Conservation (phyloP, 345 rosid species). For the Hibiscus mutabilis region DNA sequence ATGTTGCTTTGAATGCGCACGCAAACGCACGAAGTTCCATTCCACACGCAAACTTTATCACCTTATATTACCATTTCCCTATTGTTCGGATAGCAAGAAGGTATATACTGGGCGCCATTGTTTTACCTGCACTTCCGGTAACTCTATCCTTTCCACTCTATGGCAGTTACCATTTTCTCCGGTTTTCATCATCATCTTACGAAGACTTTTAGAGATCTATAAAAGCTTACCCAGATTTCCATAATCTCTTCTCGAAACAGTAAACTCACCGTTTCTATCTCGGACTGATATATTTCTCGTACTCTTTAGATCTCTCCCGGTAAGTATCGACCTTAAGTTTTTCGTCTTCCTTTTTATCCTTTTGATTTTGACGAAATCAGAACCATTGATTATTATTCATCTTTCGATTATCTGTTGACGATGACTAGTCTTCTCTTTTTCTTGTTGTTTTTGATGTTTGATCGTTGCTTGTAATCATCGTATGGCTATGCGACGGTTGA, state of each 20-base stretch:
- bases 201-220: neutral
- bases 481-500: neutral
- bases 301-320: slow-evolving; percentile 23
- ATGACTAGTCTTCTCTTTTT: neutral
- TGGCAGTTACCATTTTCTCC: slow-evolving; percentile 2
- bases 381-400: neutral
- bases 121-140: slow-evolving; percentile 43
- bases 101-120: neutral
- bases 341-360: neutral
- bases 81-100: neutral
- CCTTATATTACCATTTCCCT: neutral
- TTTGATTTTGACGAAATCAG: neutral
- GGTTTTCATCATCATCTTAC: neutral
- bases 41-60: neutral
- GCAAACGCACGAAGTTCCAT: neutral
- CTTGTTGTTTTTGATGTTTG: neutral
- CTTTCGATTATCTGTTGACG: neutral
- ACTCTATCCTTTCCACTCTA: neutral
- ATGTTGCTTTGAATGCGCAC: neutral
- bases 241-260: slow-evolving; percentile 8
- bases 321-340: slow-evolving; percentile 13
- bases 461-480: neutral
- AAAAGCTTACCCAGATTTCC: slow-evolving; percentile 1
- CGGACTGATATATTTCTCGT: neutral
- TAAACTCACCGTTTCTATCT: slow-evolving; percentile 11